Evolutionary conservation across 495 filamentous ascomycete species (phyloP), one percentile per base, ranked within the genome.

Genomic region (Penicillium waksmanii): DNA sequence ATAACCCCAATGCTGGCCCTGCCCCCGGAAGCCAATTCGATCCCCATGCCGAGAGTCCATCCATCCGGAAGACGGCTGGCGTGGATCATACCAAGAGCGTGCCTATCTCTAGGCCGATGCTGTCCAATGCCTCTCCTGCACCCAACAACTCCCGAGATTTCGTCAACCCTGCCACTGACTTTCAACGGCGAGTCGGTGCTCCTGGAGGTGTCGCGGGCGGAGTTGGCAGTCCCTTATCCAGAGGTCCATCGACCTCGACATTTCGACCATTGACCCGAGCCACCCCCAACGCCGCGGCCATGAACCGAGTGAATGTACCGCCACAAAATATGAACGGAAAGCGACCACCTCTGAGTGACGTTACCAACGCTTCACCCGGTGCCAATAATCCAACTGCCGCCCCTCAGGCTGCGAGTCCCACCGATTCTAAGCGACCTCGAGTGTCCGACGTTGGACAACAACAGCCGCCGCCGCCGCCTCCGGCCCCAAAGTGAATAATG

Each of bases 61-160:
- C 91, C 0, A 94, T 96, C 58, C 87, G 90, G 33, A 92, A 94
- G 66, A 96, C 93, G 3, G 87, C 89, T 0, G 93, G 93, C n/a
- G 82, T 97, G 48, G 92, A 96, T 62, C 90, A 95, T 63, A 85
- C 77, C 25, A 88, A 85, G 54, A 89, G 85, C 27, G 84, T 85
- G 36, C 88, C 90, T 0, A 77, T 96, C 0, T 78, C 75, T 3
- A 83, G 66, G 56, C 73, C 73, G n/a, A 79, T 66, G 72, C 49
- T 77, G 10, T 44, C 67, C 11, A 51, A 66, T 51, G 53, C 65
- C 58, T 70, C 71, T 27, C 65, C 66, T 46, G 62, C 60, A 23
- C 48, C 57, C 10, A 58, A 48, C 12, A 56, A 74, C 55, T 62
- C 70, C 23, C 69, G 73, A 47, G 75, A 88, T 65, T 84, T 88